Conservation (phyloP, 352 stramenopile genomes). For the Phytophthora boehmeriae region DNA sequence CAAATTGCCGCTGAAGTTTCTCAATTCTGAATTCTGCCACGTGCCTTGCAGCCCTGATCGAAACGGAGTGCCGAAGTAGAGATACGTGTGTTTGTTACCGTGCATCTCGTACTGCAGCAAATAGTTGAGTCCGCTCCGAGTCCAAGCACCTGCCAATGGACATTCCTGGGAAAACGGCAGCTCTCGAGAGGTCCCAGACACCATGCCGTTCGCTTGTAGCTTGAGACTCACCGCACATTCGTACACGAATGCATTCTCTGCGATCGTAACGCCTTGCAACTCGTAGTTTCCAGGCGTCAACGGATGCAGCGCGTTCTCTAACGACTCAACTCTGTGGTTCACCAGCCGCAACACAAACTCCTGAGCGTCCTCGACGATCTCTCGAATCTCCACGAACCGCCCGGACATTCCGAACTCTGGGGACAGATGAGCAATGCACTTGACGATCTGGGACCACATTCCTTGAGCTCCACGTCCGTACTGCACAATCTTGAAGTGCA, state of each 20-base stretch:
- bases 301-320: conserved; percentile 40
- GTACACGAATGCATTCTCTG: conserved; percentile 63
- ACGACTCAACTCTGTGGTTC: conserved; percentile 22
- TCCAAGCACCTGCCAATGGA: conserved; percentile 53
- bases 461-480: conserved; percentile 34
- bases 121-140: conserved; percentile 44
- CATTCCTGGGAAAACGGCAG: conserved; percentile 61
- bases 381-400: conserved; percentile 35
- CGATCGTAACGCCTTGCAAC: conserved; percentile 61
- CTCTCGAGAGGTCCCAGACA: conserved; percentile 54
- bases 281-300: conserved; percentile 60
- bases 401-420: conserved; percentile 18
- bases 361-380: conserved; percentile 30
- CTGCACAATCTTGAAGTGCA: conserved; percentile 55
- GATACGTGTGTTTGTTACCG: conserved; percentile 55
- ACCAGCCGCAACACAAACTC: conserved; percentile 36
- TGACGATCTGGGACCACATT: conserved; percentile 38
- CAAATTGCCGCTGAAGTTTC: conserved; percentile 17
- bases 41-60: conserved; percentile 45
- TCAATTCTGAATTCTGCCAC: conserved; percentile 58
- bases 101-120: conserved; percentile 60
- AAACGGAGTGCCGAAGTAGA: conserved; percentile 52
- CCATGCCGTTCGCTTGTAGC: conserved; percentile 44
- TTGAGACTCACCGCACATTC: conserved; percentile 48
- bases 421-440: conserved; percentile 36